Base-by-base conservation (phyloP, 2,329 filamentous ascomycete genomes). In the Colletotrichum sidae region DNA sequence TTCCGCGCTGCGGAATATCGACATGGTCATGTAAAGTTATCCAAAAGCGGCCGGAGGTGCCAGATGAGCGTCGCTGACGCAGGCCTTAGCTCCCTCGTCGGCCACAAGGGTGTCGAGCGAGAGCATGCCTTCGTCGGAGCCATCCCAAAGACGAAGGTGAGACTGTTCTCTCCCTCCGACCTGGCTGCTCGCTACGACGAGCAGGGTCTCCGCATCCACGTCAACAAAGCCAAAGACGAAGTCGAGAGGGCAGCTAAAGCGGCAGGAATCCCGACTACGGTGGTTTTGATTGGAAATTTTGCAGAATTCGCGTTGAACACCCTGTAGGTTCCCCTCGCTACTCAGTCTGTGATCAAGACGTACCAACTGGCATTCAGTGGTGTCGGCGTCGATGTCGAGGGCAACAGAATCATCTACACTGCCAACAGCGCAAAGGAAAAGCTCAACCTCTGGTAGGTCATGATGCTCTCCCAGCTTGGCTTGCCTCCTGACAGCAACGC, bases 151-250 rank as follows among this genome's bases (percentile, higher is more conserved):
- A 68, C 72, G 2, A 67, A 69, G 3, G 73, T 75, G 6, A 71
- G 73, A 51, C 50, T 75, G 1, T 75, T 75, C 49, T 70, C 74
- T 34, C 73, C 72, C 2, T 76, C 72, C 1, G 69, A 75, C 12
- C 63, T 75, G 17, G 72, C 67, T 8, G 59, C 70, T 25, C 69
- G 68, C 8, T 68, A 63, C 12, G 70, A 72, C 13, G 69, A 72
- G 52, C 65, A 72, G 47, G 73, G 70, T 1, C 45, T 72, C 3
- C 68, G 54, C 3, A 64, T 73, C 8, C 7, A 7, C 10, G 58
- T 70, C 6, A 71, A 71, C 51, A 70, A 69, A 51, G 53, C 60
- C 3, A 75, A 75, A 51, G 25, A 65, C 3, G 71, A 72, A 5
- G 60, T 75, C 3, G 70, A 73, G 35, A 54, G 59, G 15, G 71